Percentiles rank a stretch among this genome's conserved stretches.
phyloP scores from a whole-genome alignment of 2,329 filamentous ascomycete species.

The Zymoseptoria brevis region DNA sequence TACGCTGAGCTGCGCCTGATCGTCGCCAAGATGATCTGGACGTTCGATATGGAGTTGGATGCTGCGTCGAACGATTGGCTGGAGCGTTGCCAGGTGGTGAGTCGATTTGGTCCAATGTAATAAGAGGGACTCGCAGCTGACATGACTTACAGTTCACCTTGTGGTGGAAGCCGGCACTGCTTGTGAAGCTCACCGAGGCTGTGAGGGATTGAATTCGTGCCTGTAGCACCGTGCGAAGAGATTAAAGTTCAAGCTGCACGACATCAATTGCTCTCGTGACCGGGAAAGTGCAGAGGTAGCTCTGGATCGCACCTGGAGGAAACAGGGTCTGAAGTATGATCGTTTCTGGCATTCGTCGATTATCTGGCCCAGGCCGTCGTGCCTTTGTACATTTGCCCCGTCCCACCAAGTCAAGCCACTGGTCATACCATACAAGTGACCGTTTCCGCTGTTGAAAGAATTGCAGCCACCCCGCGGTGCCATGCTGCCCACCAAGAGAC shows the following conservation, averaged over 20 bases:
- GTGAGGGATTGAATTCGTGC: background rate
- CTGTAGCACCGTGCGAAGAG: background rate
- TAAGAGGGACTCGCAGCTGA: background rate
- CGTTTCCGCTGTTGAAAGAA: background rate
- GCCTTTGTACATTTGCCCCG: background rate
- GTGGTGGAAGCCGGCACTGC: conserved; percentile 11
- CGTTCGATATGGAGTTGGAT: conserved; percentile 33
- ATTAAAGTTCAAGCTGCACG: background rate
- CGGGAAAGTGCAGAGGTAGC: too few species aligned
- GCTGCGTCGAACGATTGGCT: conserved; percentile 19
- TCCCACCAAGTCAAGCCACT: background rate
- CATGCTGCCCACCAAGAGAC: background rate
- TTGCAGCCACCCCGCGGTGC: too few species aligned
- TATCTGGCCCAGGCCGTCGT: background rate
- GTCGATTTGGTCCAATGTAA: background rate
- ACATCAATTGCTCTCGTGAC: background rate
- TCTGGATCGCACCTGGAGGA: background rate
- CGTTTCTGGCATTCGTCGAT: background rate
- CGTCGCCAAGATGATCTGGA: conserved; percentile 33
- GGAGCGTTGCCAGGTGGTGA: conserved; percentile 10
- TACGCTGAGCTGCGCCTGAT: conserved; percentile 33
- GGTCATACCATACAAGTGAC: background rate
- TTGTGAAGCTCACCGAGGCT: conserved; percentile 8
- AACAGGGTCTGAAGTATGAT: too few species aligned
- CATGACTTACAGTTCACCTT: conserved; percentile 4